These are phyloP conservation scores for Venturia aucupariae DNA, from an alignment of 2,329 filamentous ascomycete genomes.

Conservation along the genomic window DNA sequence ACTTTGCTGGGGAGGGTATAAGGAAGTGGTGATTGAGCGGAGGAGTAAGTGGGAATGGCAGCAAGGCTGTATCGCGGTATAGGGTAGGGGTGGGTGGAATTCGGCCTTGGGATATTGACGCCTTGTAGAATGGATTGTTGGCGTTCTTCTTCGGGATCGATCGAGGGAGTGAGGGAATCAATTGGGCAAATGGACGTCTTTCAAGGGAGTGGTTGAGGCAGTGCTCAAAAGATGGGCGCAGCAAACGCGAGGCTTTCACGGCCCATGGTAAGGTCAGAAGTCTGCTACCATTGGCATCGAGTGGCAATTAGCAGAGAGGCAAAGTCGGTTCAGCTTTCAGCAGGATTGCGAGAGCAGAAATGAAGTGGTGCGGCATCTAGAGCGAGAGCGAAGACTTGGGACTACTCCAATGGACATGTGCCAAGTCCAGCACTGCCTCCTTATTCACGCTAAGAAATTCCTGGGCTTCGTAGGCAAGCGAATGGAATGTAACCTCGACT, in stretches of 20 bases:
- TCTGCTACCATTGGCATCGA: neutral
- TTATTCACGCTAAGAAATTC: neutral
- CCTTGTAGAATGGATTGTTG: neutral
- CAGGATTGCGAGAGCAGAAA: neutral
- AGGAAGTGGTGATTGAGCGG: neutral
- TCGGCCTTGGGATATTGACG: neutral
- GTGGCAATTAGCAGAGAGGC: neutral
- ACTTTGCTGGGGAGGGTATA: neutral
- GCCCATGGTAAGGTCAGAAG: neutral
- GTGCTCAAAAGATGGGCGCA: slow-evolving; percentile 1
- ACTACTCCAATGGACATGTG: neutral
- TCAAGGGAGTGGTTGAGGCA: neutral
- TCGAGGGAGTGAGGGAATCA: neutral
- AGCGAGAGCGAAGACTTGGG: neutral
- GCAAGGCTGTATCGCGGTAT: neutral
- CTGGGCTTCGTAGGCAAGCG: neutral
- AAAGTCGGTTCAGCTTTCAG: neutral
- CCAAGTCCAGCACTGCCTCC: slow-evolving; percentile 6
- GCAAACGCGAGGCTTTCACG: slow-evolving; percentile 3
- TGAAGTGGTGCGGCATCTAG: neutral
- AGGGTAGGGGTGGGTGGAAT: neutral
- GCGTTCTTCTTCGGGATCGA: neutral
- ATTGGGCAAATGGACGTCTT: neutral
- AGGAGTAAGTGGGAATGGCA: neutral
- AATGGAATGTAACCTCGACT: neutral